Evolutionary conservation across 768 basidiomycete genomes (phyloP), one percentile per base, ranked within the genome.

Genomic region (Xerocomellus intermedius): DNA sequence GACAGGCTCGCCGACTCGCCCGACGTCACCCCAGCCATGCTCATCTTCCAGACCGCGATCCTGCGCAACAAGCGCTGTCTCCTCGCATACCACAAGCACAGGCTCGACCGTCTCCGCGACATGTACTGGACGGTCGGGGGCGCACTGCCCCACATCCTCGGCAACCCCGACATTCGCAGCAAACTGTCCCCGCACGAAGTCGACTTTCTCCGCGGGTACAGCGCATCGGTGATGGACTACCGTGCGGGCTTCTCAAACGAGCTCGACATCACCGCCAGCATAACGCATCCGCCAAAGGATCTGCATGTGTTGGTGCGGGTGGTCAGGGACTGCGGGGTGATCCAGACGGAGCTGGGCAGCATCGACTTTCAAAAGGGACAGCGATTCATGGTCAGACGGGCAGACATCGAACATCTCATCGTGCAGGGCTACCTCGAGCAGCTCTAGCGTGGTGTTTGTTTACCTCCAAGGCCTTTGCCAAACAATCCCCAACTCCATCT

Each of bases 31-130:
- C 77, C 78, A 19, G 81, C 85, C 19, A 75, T 95, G 57, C 82
- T 92, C 63, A 83, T 98, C 65, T 86, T 90, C 68, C 92, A 96
- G 72, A 91, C 95, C 8, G 85, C 91, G 36, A 88, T 96, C 62
- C 78, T 86, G 38, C 84, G 94, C 58, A 97, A 98, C 78, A 97
- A 96, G 70, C 88, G 97, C n/a, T 94, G 92, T 69, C 79, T 98
- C 4, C 82, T 98, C 42, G 94, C 93, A 0, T 99, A 98, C 73
- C 93, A 98, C 71, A 75, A 82, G 24, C 92, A 94, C 74, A 82
- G 96, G 52, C 73, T 92, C 37, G 88, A 92, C 67, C 84, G 86
- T 49, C 81, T 98, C 49, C 82, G 86, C 54, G 87, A 93, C 65
- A 80, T 91, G 76, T 97, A 92, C 74, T 98, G 96, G 96, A 75